A percentile compares a stretch with the other conserved stretches of the same genome.
phyloP scores from a whole-genome alignment of 805 yeast species.

The Blastobotrys parvus region DNA sequence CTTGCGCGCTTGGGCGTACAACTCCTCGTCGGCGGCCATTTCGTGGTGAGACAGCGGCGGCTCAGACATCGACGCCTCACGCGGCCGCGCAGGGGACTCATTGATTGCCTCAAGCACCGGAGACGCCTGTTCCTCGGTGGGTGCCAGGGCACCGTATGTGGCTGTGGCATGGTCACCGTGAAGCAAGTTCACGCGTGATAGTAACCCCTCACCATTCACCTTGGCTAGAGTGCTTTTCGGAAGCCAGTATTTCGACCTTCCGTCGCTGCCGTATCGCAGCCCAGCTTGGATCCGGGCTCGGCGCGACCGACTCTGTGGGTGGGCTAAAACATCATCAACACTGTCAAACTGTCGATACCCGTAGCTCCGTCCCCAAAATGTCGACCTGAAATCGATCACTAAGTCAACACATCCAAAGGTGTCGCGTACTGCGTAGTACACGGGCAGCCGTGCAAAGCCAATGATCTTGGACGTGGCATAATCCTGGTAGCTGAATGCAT shows the following conservation, averaged over 20 bases:
- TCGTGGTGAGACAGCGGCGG: conserved; percentile 12
- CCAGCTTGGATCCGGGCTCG: conserved; percentile 76
- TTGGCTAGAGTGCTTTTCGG: conserved; percentile 20
- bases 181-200: background rate
- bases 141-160: background rate
- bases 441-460: conserved; percentile 57
- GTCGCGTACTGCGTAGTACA: conserved; percentile 62
- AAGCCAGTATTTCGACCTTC: conserved; percentile 79
- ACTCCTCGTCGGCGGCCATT: conserved; percentile 26
- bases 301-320: conserved; percentile 55
- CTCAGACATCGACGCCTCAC: background rate
- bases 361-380: conserved; percentile 63
- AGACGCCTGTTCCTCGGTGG: background rate
- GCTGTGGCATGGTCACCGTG: background rate
- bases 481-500: conserved; percentile 71
- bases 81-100: background rate
- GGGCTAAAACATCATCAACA: conserved; percentile 54
- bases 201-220: background rate
- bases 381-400: conserved; percentile 61
- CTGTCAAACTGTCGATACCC: conserved; percentile 81
- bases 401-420: conserved; percentile 72
- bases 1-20: conserved; percentile 27
- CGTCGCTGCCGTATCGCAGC: conserved; percentile 67
- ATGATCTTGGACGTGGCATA: conserved; percentile 56
- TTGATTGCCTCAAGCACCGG: background rate